Base-by-base conservation (phyloP, 129 eudicot species). In the Arctium lappa region DNA sequence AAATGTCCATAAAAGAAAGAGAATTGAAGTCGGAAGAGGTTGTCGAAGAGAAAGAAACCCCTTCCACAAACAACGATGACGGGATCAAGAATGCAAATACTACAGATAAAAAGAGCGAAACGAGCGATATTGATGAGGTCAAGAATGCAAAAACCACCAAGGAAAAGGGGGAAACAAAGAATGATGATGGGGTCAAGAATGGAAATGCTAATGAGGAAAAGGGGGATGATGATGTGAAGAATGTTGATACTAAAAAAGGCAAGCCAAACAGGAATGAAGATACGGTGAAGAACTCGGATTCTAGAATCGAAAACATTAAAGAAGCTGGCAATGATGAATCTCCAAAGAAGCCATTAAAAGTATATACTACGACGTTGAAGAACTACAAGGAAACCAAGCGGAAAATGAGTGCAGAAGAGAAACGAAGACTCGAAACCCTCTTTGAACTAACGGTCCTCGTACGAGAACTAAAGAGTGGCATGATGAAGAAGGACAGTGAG, bases 381-480 rank as follows among this genome's bases (percentile, higher is more conserved):
- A 92, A 91, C 53, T 94, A 91, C 84, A 94, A 94, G 74, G 97
- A 94, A 30, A 82, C 83, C 31, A 94, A 89, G 86, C 89, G 75
- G 85, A 92, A 86, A 76, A 83, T 91, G n/a, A 77, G 79, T 44
- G 92, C 88, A 2, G 70, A 81, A 46, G 94, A 92, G 90, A 92
- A 78, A 82, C 87, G 84, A 74, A 88, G 79, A 10, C 74, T 18
- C 63, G 90, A 86, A 16, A 73, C 79, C 6, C 77, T 89, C 0
- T 83, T 86, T 40, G 94, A 91, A 66, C 44, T 78, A 6, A 75
- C 89, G n/a, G 34, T 91, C 46, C 91, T 89, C 33, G 80, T 89
- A 46, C 77, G 90, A 84, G 97, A 89, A 79, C 39, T 92, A 18
- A 92, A 81, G 72, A 78, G 74, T 22, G 79, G 90, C 22, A 81